Conservation (phyloP, 2,329 filamentous ascomycete genomes). For the Onygenales sp. region DNA sequence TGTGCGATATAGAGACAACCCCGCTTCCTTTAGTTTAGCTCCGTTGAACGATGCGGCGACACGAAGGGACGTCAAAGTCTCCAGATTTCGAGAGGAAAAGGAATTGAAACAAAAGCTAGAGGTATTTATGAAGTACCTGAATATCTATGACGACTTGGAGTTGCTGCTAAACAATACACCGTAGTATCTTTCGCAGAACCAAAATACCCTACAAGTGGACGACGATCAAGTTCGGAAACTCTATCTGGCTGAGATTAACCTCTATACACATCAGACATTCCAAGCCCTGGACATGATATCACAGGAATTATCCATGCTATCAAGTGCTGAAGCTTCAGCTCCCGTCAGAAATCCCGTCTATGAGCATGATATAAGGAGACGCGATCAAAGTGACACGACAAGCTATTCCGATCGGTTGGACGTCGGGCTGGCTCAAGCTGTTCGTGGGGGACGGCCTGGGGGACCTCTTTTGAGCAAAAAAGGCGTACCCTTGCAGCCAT, state of each 20-base stretch:
- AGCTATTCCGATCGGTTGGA: slow-evolving; percentile 69
- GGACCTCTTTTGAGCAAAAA: slow-evolving; percentile 68
- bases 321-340: slow-evolving; percentile 51
- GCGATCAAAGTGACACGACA: slow-evolving; percentile 40
- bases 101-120: slow-evolving; percentile 75
- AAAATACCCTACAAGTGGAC: slow-evolving; percentile 57
- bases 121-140: slow-evolving; percentile 29
- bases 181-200: slow-evolving; percentile 52
- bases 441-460: slow-evolving; percentile 35
- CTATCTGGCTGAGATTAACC: slow-evolving; percentile 64
- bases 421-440: slow-evolving; percentile 41
- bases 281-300: slow-evolving; percentile 79
- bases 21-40: slow-evolving; percentile 62
- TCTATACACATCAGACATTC: slow-evolving; percentile 70
- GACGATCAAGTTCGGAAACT: slow-evolving; percentile 75
- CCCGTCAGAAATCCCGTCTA: slow-evolving; percentile 27
- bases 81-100: slow-evolving; percentile 76
- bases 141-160: neutral
- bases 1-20: slow-evolving; percentile 63
- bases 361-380: slow-evolving; percentile 30
- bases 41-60: slow-evolving; percentile 57
- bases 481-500: slow-evolving; percentile 82
- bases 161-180: slow-evolving; percentile 4
- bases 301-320: slow-evolving; percentile 74
- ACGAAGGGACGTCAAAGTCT: slow-evolving; percentile 74